Conservation (phyloP, 2,329 filamentous ascomycete genomes). For the Sordariomycetes sp. region DNA sequence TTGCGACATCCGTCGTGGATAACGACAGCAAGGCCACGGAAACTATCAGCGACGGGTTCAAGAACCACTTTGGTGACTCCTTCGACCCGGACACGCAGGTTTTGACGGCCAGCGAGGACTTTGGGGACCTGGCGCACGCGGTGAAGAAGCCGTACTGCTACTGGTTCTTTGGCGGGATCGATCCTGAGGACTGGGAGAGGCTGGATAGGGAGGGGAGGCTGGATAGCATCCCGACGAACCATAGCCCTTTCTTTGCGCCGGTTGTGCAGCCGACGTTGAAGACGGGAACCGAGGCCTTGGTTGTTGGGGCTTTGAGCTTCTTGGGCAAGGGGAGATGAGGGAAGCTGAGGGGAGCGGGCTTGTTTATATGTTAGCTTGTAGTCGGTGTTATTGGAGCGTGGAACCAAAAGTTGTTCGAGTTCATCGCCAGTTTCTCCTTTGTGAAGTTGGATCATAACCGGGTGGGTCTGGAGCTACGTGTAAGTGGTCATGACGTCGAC, state of each 20-base stretch:
- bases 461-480: no score
- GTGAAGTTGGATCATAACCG: no score
- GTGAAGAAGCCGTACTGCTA: slow-evolving; percentile 7
- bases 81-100: slow-evolving; percentile 23
- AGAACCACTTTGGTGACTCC: slow-evolving; percentile 25
- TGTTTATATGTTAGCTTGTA: no score
- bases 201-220: background rate
- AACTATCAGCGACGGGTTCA: slow-evolving; percentile 27
- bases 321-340: background rate
- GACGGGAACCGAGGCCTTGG: slow-evolving; percentile 11
- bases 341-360: no score
- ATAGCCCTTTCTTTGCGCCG: slow-evolving; percentile 13
- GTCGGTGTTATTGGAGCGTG: no score
- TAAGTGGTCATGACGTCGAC: background rate
- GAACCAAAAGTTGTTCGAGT: no score
- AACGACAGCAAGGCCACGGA: slow-evolving; percentile 33
- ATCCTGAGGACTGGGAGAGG: background rate
- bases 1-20: slow-evolving; percentile 31
- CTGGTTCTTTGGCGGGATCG: slow-evolving; percentile 9
- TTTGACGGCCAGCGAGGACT: slow-evolving; percentile 40
- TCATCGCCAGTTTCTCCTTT: no score
- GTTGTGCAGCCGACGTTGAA: slow-evolving; percentile 11
- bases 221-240: slow-evolving; percentile 10
- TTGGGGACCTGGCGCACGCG: slow-evolving; percentile 17
- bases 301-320: slow-evolving; percentile 9